Evolutionary conservation across 768 basidiomycete species (phyloP).

Genomic region (Lentinula edodes): DNA sequence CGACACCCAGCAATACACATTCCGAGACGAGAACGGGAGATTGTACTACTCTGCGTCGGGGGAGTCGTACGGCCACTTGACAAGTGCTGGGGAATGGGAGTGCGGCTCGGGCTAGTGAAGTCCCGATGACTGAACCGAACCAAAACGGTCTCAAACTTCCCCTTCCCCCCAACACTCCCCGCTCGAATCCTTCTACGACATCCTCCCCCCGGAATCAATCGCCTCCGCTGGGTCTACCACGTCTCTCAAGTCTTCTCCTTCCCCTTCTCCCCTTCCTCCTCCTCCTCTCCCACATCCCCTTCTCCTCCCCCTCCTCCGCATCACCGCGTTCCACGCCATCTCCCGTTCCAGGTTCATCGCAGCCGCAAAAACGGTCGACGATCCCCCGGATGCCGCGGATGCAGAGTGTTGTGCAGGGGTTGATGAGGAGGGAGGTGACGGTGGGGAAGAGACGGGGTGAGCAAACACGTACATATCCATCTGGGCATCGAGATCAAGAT

Average conservation of each 20-base stretch:
- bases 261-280: background rate
- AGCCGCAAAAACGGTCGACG: constrained; percentile 25
- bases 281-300: background rate
- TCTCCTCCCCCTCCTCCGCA: too few species aligned
- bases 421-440: constrained; percentile 20
- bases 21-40: constrained; percentile 37
- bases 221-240: constrained; percentile 24
- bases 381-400: constrained; percentile 41
- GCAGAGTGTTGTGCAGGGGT: constrained; percentile 26
- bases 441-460: constrained; percentile 28
- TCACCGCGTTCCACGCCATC: background rate
- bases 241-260: constrained; percentile 11
- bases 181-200: constrained; percentile 38
- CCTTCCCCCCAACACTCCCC: constrained; percentile 11
- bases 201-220: constrained; percentile 42
- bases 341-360: constrained; percentile 19
- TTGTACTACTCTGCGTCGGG: constrained; percentile 41
- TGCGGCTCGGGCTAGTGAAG: background rate
- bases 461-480: constrained; percentile 2
- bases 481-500: constrained; percentile 36
- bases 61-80: constrained; percentile 38
- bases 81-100: too few species aligned
- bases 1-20: constrained; percentile 46
- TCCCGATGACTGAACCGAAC: too few species aligned
- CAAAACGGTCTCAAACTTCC: background rate